Conservation (phyloP, 2,329 filamentous ascomycete genomes). For the Aspergillus pseudonomiae region DNA sequence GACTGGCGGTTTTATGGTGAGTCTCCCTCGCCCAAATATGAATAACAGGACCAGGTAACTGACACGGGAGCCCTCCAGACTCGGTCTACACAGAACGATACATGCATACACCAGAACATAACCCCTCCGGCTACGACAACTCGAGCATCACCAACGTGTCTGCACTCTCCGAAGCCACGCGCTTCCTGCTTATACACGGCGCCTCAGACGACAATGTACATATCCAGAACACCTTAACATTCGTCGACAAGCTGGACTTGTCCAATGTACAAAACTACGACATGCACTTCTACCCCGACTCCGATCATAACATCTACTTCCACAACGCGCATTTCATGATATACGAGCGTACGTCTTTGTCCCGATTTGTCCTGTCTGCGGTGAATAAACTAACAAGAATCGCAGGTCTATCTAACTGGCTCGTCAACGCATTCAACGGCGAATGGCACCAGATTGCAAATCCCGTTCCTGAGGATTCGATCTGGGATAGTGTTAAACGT, state of each 20-base stretch:
- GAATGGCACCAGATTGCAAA: slow-evolving; percentile 73
- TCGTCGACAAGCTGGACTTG: slow-evolving; percentile 85
- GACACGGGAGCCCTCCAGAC: slow-evolving; percentile 22
- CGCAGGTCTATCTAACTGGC: slow-evolving; percentile 67
- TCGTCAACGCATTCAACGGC: slow-evolving; percentile 96
- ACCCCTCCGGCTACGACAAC: slow-evolving; percentile 73
- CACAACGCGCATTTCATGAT: slow-evolving; percentile 91
- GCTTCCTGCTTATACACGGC: slow-evolving; percentile 95
- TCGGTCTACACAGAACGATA: slow-evolving; percentile 63
- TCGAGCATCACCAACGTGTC: slow-evolving; percentile 74
- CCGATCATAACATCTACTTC: slow-evolving; percentile 92
- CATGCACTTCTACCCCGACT: slow-evolving; percentile 94
- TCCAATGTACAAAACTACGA: slow-evolving; percentile 89
- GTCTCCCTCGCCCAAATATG: neutral
- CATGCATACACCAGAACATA: slow-evolving; percentile 91
- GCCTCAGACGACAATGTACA: slow-evolving; percentile 98
- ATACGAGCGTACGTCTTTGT: slow-evolving; percentile 74
- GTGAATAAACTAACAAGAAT: neutral
- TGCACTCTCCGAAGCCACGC: slow-evolving; percentile 73
- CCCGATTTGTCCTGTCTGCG: neutral
- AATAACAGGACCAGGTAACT: neutral
- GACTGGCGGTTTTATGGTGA: slow-evolving; percentile 89
- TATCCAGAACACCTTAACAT: slow-evolving; percentile 85
- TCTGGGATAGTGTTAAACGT: slow-evolving; percentile 29
- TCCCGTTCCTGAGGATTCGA: slow-evolving; percentile 49